These are phyloP conservation scores for Linnemannia exigua DNA, from an alignment of 192 early-diverging fungal genomes.

Conservation along the genomic window DNA sequence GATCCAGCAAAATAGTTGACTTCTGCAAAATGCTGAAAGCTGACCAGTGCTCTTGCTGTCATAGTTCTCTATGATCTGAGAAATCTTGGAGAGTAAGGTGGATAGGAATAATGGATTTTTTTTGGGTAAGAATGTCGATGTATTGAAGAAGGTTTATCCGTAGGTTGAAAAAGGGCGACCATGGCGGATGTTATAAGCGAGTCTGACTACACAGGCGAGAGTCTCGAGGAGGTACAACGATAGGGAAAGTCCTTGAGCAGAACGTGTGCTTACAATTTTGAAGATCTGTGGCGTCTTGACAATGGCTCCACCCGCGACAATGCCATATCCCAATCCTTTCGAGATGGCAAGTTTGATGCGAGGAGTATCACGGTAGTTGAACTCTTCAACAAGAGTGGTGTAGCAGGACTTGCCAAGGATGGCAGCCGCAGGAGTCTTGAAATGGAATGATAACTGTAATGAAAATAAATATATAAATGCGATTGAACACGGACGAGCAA, in stretches of 20 bases:
- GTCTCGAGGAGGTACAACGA: slow-evolving; percentile 88
- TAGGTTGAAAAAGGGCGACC: slow-evolving; percentile 91
- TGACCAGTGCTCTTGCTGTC: slow-evolving; percentile 89
- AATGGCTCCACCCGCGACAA: slow-evolving; percentile 89
- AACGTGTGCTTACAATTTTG: slow-evolving; percentile 83
- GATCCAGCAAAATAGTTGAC: slow-evolving; percentile 92
- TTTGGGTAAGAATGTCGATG: slow-evolving; percentile 78
- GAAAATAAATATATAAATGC: too few relatives aligned
- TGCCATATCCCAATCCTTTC: slow-evolving; percentile 92
- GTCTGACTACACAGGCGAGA: slow-evolving; percentile 76
- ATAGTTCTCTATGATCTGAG: slow-evolving; percentile 91
- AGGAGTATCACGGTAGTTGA: slow-evolving; percentile 73
- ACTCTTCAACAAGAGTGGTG: slow-evolving; percentile 74
- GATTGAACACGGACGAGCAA: too few relatives aligned
- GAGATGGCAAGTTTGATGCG: slow-evolving; percentile 89
- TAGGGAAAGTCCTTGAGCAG: slow-evolving; percentile 86
- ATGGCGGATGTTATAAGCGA: slow-evolving; percentile 90
- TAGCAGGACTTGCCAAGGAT: slow-evolving; percentile 91
- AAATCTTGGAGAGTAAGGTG: slow-evolving; percentile 85
- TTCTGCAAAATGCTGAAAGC: slow-evolving; percentile 88
- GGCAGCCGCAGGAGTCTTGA: slow-evolving; percentile 73
- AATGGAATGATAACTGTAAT: slow-evolving; percentile 70
- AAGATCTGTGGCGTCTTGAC: slow-evolving; percentile 97
- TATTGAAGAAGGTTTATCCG: slow-evolving; percentile 81
- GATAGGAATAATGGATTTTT: slow-evolving; percentile 82